Base-by-base conservation (phyloP, 768 basidiomycete species). In the Kwoniella mangroviensis region DNA sequence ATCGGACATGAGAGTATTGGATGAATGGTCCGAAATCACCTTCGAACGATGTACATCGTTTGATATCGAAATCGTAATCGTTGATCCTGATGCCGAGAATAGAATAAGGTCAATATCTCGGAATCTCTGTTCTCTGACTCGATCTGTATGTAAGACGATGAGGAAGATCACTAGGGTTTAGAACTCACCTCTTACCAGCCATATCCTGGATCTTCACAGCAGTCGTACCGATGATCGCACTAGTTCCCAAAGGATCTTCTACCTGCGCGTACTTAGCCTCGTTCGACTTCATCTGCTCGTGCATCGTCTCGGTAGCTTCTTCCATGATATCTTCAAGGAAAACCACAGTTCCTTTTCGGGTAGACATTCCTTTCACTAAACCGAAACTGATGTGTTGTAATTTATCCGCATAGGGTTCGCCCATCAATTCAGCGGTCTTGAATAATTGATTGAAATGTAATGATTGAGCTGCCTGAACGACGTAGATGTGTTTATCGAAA, bases 201-300 rank as follows among this genome's bases (percentile, higher is more conserved):
- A 96, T 94, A 81, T 97, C 94, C 84, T 99, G 97, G 69, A 99
- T 94, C 86, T 98, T 98, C 74, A 99, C 91, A 2, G 93, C 94
- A 0, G 93, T 91, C 77, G 97, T 93, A 21, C 95, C 97, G 58
- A 98, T 90, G 83, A 96, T 92, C 72, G 87, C 86, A 67, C 88
- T 88, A 56, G 90, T 90, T 57, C 83, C 84, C 79, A 92, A 91
- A 0, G 96, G 95, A 82, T 99, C 89, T 77, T 93, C 92, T 45
- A 99, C 87, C 26, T 90, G 89, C 3, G 85, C 88, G 78, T 95
- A 98, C 84, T 98, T 99, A 63, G 90, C 93, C 84, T 93, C 90
- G 81, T 98, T 98, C 84, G 90, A 90, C 83, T 86, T 86, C 96
- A 99, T 99, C 84, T 95, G 93, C 69, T 95, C 94, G 84, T 92